Evolutionary conservation across 106 monocot genomes (phyloP).

Genomic region (Platanthera zijinensis): DNA sequence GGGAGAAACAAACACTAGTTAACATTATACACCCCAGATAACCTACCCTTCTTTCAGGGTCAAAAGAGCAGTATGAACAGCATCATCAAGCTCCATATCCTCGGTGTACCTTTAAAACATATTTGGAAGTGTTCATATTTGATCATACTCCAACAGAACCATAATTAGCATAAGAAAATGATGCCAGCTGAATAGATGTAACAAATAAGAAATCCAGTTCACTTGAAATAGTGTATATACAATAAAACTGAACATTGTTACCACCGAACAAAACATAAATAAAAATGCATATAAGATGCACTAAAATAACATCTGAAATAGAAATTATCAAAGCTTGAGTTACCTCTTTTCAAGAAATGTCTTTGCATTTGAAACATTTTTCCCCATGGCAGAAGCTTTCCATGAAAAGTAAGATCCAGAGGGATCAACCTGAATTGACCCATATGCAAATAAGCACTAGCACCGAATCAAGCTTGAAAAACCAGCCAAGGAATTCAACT

Average conservation of each 20-base stretch:
- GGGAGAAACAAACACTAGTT: not conserved
- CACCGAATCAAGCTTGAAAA: not conserved
- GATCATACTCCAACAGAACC: not conserved
- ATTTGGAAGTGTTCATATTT: not conserved
- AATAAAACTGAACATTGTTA: not conserved
- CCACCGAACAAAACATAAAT: not conserved
- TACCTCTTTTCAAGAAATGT: conserved; percentile 98
- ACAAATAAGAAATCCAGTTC: not conserved
- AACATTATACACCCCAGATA: not conserved
- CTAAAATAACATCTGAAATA: not conserved
- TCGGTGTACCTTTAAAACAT: conserved; percentile 77
- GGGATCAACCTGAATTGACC: conserved; percentile 76
- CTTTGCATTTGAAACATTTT: conserved; percentile 98
- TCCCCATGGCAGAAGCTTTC: conserved; percentile 99
- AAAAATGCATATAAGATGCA: not conserved
- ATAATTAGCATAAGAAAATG: not conserved
- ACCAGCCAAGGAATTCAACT: not conserved
- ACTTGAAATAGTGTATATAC: not conserved
- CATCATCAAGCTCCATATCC: conserved; percentile 99
- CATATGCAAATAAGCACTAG: not conserved
- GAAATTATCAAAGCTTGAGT: not conserved
- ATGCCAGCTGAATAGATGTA: not conserved
- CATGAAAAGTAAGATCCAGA: conserved; percentile 99
- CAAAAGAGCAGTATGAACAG: conserved; percentile 94
- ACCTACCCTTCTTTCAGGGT: conserved; percentile 97